Percentiles rank a stretch among this genome's conserved stretches.
These are phyloP conservation scores for Colletotrichum theobromicola DNA, from an alignment of 2,329 filamentous ascomycete species.

Conservation along the genomic window DNA sequence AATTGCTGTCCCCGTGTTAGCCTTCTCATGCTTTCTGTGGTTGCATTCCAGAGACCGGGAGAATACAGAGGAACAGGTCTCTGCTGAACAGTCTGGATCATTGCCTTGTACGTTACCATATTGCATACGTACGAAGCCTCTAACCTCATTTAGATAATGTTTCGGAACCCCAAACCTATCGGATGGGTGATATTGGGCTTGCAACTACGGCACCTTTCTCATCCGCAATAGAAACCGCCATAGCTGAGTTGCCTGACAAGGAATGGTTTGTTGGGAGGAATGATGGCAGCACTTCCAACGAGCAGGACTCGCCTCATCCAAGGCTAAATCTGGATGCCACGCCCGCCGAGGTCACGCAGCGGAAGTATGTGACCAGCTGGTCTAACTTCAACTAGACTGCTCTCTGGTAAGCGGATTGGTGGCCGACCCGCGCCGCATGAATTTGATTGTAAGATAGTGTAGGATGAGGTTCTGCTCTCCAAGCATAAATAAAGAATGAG, in stretches of 20 bases:
- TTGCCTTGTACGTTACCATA: not conserved
- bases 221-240: not conserved
- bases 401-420: not conserved
- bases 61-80: too few species aligned
- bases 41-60: not conserved
- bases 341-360: not conserved
- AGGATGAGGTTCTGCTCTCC: not conserved
- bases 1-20: not conserved
- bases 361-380: not conserved
- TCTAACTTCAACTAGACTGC: not conserved
- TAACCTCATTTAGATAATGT: not conserved
- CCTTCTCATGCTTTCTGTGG: not conserved
- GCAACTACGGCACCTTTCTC: not conserved
- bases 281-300: not conserved
- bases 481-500: not conserved
- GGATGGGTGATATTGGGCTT: not conserved
- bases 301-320: not conserved
- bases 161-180: not conserved
- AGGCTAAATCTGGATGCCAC: not conserved
- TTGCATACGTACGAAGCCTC: not conserved
- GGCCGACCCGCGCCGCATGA: not conserved
- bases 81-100: not conserved
- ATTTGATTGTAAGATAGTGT: not conserved
- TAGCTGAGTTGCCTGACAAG: not conserved
- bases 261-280: not conserved